Evolutionary conservation across 2,329 filamentous ascomycete genomes (phyloP).

Genomic region (Chaetomium sp.): DNA sequence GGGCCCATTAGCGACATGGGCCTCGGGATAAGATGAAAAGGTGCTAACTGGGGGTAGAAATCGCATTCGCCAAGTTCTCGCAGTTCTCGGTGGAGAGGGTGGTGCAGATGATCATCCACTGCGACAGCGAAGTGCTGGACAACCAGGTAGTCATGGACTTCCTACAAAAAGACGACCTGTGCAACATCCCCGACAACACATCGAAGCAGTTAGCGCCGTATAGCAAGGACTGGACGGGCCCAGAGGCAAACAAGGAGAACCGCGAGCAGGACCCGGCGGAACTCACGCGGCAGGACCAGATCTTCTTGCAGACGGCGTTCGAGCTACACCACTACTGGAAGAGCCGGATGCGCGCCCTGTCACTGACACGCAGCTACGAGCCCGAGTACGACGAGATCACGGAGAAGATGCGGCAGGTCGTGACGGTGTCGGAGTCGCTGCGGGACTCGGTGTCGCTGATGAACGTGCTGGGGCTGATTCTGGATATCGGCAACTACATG

Average conservation of each 20-base stretch:
- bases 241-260: slow-evolving; percentile 67
- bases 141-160: slow-evolving; percentile 96
- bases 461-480: slow-evolving; percentile 90
- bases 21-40: not conserved
- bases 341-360: slow-evolving; percentile 86
- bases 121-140: slow-evolving; percentile 80
- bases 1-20: no score
- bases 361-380: slow-evolving; percentile 77
- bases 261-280: slow-evolving; percentile 83
- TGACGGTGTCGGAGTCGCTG: slow-evolving; percentile 78
- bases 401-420: slow-evolving; percentile 77
- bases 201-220: slow-evolving; percentile 91
- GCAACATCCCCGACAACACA: slow-evolving; percentile 84
- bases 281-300: slow-evolving; percentile 89
- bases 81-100: slow-evolving; percentile 75
- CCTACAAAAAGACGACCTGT: slow-evolving; percentile 84
- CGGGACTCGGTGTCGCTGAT: slow-evolving; percentile 88
- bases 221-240: slow-evolving; percentile 91
- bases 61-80: slow-evolving; percentile 91
- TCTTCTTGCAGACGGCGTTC: slow-evolving; percentile 87
- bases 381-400: slow-evolving; percentile 87
- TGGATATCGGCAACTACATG: slow-evolving; percentile 99
- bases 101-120: slow-evolving; percentile 90
- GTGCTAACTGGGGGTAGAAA: slow-evolving; percentile 51
- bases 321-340: slow-evolving; percentile 99